phyloP scores from a whole-genome alignment of 1,284 basidiomycete genomes.

The Austroboletus novae-zelandiae region DNA sequence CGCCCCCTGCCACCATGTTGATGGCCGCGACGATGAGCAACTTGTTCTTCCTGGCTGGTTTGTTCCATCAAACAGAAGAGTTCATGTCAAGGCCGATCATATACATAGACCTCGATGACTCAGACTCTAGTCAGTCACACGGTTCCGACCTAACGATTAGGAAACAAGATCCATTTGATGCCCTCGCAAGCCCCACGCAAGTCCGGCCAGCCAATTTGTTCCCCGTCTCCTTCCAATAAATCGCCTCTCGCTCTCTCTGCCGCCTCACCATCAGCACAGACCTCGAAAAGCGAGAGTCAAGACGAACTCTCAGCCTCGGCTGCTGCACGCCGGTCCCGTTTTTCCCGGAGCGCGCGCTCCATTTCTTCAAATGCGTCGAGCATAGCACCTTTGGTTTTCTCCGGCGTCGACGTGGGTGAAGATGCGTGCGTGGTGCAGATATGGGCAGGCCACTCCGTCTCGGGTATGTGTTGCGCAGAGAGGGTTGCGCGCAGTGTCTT shows the following conservation, averaged over 20 bases:
- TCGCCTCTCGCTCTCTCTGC: slow-evolving; percentile 23
- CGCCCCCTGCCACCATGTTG: slow-evolving; percentile 5
- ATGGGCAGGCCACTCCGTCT: slow-evolving; percentile 62
- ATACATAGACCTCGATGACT: background rate
- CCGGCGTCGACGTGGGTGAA: slow-evolving; percentile 3
- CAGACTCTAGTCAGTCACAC: background rate
- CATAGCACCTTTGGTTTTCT: slow-evolving; percentile 36
- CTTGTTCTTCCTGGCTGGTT: background rate
- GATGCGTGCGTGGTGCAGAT: slow-evolving; percentile 26
- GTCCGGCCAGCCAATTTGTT: background rate
- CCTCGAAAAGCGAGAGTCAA: slow-evolving; percentile 9
- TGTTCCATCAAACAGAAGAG: slow-evolving; percentile 19
- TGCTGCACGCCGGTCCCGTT: slow-evolving; percentile 31
- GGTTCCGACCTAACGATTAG: slow-evolving; percentile 12
- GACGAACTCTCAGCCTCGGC: slow-evolving; percentile 39
- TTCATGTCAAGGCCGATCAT: no score
- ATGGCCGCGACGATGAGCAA: background rate
- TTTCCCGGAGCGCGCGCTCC: slow-evolving; percentile 53
- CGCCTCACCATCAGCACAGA: slow-evolving; percentile 9
- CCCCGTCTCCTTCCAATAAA: slow-evolving; percentile 11
- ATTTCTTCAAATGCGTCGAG: slow-evolving; percentile 66
- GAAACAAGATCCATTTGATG: slow-evolving; percentile 24
- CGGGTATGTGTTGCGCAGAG: slow-evolving; percentile 46
- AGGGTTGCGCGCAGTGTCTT: slow-evolving; percentile 52
- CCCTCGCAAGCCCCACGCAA: slow-evolving; percentile 21